Conservation (phyloP, 352 stramenopile species). For the Phytophthora crassamura region DNA sequence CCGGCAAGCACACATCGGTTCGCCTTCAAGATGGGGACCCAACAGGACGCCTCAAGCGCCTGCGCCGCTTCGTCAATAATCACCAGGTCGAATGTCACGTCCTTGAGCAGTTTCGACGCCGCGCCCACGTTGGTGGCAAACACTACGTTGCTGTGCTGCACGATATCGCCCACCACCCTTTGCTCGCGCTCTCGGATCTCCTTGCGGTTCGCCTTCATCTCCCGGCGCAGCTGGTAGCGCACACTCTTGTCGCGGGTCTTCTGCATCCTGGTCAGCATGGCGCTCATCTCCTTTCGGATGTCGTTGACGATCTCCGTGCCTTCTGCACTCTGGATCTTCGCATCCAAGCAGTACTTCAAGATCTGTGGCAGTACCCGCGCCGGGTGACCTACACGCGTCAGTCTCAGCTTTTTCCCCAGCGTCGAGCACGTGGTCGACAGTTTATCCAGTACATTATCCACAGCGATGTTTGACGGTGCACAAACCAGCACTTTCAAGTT, state of each 20-base stretch:
- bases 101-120: slow-evolving; percentile 89
- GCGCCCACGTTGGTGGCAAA: slow-evolving; percentile 97
- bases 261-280: slow-evolving; percentile 59
- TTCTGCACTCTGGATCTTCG: slow-evolving; percentile 91
- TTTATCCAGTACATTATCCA: slow-evolving; percentile 98
- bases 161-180: slow-evolving; percentile 92
- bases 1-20: slow-evolving; percentile 90
- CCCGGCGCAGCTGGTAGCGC: slow-evolving; percentile 57
- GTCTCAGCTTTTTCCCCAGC: slow-evolving; percentile 40
- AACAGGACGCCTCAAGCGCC: slow-evolving; percentile 96
- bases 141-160: slow-evolving; percentile 94
- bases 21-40: slow-evolving; percentile 95
- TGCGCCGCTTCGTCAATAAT: slow-evolving; percentile 98
- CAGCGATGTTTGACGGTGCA: slow-evolving; percentile 98
- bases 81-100: slow-evolving; percentile 94
- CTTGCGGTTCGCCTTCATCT: slow-evolving; percentile 94
- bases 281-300: slow-evolving; percentile 92
- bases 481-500: slow-evolving; percentile 95
- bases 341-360: slow-evolving; percentile 94
- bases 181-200: slow-evolving; percentile 95
- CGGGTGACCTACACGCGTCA: slow-evolving; percentile 94
- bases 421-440: slow-evolving; percentile 64
- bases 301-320: slow-evolving; percentile 97
- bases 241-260: slow-evolving; percentile 65
- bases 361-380: slow-evolving; percentile 93